Conservation (phyloP, 1,284 basidiomycete species). For the Rhodotorula sp. region DNA sequence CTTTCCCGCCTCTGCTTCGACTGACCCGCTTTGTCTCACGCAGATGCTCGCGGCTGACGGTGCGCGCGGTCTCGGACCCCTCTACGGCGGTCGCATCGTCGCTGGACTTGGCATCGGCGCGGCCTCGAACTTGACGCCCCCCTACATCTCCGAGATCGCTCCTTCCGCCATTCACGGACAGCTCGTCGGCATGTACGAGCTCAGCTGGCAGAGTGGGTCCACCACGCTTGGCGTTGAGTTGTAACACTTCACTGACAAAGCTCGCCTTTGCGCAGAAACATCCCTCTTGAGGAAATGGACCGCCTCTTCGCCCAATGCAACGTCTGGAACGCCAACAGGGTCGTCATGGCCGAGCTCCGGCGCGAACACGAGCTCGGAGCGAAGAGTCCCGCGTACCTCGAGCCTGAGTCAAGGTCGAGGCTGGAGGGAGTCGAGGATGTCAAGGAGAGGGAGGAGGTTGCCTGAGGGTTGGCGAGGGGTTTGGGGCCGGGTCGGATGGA, state of each 20-base stretch:
- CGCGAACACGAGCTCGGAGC: slow-evolving; percentile 10
- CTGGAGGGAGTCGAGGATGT: slow-evolving; percentile 26
- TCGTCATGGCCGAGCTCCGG: slow-evolving; percentile 19
- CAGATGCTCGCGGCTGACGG: slow-evolving; percentile 26
- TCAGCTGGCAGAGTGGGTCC: slow-evolving; percentile 45
- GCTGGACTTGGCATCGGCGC: slow-evolving; percentile 42
- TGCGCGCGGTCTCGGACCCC: slow-evolving; percentile 31
- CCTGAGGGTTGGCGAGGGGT: background rate
- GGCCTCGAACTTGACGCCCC: slow-evolving; percentile 45
- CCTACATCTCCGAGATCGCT: slow-evolving; percentile 46
- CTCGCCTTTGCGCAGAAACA: too few species aligned
- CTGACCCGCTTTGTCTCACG: background rate
- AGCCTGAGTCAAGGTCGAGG: background rate
- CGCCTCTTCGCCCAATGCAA: slow-evolving; percentile 33
- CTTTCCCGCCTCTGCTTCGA: background rate
- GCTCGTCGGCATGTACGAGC: slow-evolving; percentile 46
- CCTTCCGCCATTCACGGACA: slow-evolving; percentile 45
- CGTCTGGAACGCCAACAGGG: slow-evolving; percentile 19
- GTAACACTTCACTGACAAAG: too few species aligned
- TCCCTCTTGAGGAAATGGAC: slow-evolving; percentile 36
- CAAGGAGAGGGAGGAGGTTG: slow-evolving; percentile 6
- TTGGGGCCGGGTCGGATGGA: background rate
- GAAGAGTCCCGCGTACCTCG: slow-evolving; percentile 9
- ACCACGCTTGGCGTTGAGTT: too few species aligned
- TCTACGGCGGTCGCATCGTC: slow-evolving; percentile 45